phyloP scores from a whole-genome alignment of 495 filamentous ascomycete genomes.

The Aspergillus nanangensis region DNA sequence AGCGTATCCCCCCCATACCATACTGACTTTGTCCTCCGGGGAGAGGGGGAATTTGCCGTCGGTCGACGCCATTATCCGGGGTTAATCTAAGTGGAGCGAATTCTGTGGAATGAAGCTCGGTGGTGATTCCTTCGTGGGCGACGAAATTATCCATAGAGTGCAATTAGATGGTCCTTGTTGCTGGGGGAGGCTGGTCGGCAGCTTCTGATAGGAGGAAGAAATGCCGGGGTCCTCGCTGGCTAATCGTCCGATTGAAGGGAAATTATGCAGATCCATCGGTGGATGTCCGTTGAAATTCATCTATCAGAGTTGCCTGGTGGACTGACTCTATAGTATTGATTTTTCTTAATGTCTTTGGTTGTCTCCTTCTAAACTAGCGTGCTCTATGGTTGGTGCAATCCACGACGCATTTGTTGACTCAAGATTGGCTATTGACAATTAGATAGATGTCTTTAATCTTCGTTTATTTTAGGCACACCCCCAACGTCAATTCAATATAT shows the following conservation, averaged over 20 bases:
- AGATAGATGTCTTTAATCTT: no score
- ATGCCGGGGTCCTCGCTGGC: not conserved
- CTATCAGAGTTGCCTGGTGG: no score
- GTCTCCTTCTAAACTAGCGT: no score
- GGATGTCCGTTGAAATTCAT: no score
- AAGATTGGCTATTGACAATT: not conserved
- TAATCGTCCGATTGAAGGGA: slow-evolving; percentile 33
- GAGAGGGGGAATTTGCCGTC: not conserved
- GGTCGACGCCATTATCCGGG: no score
- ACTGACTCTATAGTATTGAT: not conserved
- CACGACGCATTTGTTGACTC: not conserved
- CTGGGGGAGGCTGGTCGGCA: not conserved
- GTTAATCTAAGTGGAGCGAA: not conserved
- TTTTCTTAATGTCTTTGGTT: not conserved
- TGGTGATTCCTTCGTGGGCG: not conserved
- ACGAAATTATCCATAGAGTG: not conserved
- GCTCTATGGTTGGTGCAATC: no score
- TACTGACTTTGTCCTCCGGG: no score
- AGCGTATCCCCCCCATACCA: no score
- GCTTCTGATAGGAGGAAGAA: slow-evolving; percentile 35
- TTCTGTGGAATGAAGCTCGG: not conserved
- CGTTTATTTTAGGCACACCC: not conserved
- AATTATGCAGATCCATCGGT: slow-evolving; percentile 20
- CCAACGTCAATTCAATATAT: slow-evolving; percentile 1
- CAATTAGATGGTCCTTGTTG: not conserved